Evolutionary conservation across 768 basidiomycete species (phyloP).

Genomic region (Porphyrellus cyaneotinctus): DNA sequence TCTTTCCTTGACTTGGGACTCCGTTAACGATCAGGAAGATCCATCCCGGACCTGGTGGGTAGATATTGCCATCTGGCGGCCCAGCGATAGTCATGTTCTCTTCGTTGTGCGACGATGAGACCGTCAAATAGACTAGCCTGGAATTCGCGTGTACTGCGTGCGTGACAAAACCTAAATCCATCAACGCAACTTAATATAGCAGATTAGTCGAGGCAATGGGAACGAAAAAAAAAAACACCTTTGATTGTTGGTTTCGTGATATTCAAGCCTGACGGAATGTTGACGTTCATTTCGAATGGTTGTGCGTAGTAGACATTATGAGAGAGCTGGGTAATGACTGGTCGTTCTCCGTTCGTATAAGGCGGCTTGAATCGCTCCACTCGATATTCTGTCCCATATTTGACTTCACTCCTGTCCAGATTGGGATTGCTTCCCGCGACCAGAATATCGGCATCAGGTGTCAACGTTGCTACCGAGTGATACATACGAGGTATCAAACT

Average conservation of each 20-base stretch:
- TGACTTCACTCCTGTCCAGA: slow-evolving; percentile 65
- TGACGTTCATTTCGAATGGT: slow-evolving; percentile 44
- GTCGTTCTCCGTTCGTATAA: slow-evolving; percentile 66
- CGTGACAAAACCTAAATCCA: slow-evolving; percentile 82
- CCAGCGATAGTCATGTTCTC: slow-evolving; percentile 53
- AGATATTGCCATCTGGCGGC: slow-evolving; percentile 60
- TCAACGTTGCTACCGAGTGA: slow-evolving; percentile 79
- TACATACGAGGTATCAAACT: slow-evolving; percentile 73
- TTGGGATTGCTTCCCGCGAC: slow-evolving; percentile 85
- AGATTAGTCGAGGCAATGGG: slow-evolving; percentile 4
- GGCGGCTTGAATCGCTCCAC: slow-evolving; percentile 85
- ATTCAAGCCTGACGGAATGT: slow-evolving; percentile 34
- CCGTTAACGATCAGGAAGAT: slow-evolving; percentile 62
- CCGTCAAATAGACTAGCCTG: slow-evolving; percentile 64
- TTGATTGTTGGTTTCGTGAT: slow-evolving; percentile 41
- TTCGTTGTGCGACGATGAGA: slow-evolving; percentile 39
- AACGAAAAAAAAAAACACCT: slow-evolving; percentile 35
- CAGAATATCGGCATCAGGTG: slow-evolving; percentile 68
- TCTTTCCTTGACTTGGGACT: slow-evolving; percentile 59
- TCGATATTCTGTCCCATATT: slow-evolving; percentile 83
- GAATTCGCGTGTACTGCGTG: slow-evolving; percentile 74
- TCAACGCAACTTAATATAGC: slow-evolving; percentile 52
- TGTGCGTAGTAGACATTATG: slow-evolving; percentile 43
- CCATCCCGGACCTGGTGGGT: slow-evolving; percentile 82
- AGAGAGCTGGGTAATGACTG: slow-evolving; percentile 39